Base-by-base conservation (phyloP, 306 rosid genomes). In the Leucaena leucocephala region DNA sequence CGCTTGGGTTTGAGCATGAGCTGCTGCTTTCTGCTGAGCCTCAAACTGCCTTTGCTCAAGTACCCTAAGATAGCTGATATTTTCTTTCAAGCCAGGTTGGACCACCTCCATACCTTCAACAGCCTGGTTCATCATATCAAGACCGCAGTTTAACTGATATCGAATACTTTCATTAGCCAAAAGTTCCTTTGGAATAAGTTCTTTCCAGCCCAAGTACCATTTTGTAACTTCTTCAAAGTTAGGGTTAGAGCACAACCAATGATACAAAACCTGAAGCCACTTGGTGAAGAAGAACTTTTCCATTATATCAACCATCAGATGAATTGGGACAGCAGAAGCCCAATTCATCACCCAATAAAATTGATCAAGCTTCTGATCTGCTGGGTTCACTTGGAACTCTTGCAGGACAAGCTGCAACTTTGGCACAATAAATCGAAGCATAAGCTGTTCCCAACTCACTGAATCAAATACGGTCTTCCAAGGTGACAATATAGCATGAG, bases 151-250 rank as follows among this genome's bases (percentile, higher is more conserved):
- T 77, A 95, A 90, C 87, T 93, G 97, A 80, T 72, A 84, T 27
- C 94, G 85, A 52, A 91, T 90, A 45, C 80, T 85, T 84, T 90
- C 96, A 82, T 87, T 93, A 4, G 98, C 98, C 63, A 85, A 87
- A 79, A 95, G 94, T 89, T 91, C 98, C 67, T 82, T 81, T 4
- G 98, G 95, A 73, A 95, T 73, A 65, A 91, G 92, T 66, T 93
- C 96, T 81, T 91, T 93, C 99, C 99, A 95, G 38, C 97, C 98
- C 81, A 80, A 63, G 64, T 85, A 91, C 99, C 99, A 95, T 65
- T 86, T 93, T 27, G 87, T 83, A 68, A 95, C 92, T 93, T 95
- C 98, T 71, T 91, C 96, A 70, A 88, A 91, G 77, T 93, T 91
- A 52, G 99, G 99, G 76, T 80, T 87, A 13, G 98, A 80, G 78